Percentiles rank a stretch among this genome's conserved stretches.
Conservation (phyloP, 179 eudicot species). For the Carnegiea gigantea region DNA sequence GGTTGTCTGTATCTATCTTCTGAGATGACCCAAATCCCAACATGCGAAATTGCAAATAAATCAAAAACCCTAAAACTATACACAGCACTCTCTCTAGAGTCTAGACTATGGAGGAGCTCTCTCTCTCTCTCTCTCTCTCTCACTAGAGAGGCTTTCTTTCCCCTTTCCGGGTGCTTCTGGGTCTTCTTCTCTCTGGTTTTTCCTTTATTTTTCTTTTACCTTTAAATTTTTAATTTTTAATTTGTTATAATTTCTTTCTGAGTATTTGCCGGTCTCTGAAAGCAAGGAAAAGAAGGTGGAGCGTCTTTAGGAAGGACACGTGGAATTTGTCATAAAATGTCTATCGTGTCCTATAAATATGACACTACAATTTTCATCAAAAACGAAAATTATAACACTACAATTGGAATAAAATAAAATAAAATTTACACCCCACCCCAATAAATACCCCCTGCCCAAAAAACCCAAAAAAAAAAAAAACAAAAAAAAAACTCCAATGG, state of each 20-base stretch:
- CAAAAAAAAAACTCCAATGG: too few relatives aligned
- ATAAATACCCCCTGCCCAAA: too few relatives aligned
- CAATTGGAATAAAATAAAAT: neutral
- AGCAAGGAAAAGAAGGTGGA: conserved; percentile 30
- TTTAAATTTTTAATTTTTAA: neutral
- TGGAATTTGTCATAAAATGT: conserved; percentile 26
- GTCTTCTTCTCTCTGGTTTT: conserved; percentile 20
- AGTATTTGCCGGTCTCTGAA: conserved; percentile 6
- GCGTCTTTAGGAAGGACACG: conserved; percentile 16
- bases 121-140: conserved; percentile 28
- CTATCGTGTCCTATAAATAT: neutral
- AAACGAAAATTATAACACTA: neutral
- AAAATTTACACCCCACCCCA: neutral
- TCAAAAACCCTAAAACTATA: conserved; percentile 13
- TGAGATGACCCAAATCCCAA: neutral
- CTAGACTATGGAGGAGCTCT: neutral
- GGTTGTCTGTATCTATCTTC: neutral
- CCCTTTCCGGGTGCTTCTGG: conserved; percentile 33
- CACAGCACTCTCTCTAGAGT: neutral
- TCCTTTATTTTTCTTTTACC: neutral
- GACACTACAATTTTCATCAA: neutral
- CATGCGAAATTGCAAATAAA: neutral
- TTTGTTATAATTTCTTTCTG: neutral
- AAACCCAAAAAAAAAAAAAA: too few relatives aligned
- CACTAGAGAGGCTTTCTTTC: conserved; percentile 11